Percentiles rank a stretch among this genome's conserved stretches.
These are phyloP conservation scores for Hapsidospora chrysogenum DNA, from an alignment of 495 filamentous ascomycete genomes.

Conservation along the genomic window DNA sequence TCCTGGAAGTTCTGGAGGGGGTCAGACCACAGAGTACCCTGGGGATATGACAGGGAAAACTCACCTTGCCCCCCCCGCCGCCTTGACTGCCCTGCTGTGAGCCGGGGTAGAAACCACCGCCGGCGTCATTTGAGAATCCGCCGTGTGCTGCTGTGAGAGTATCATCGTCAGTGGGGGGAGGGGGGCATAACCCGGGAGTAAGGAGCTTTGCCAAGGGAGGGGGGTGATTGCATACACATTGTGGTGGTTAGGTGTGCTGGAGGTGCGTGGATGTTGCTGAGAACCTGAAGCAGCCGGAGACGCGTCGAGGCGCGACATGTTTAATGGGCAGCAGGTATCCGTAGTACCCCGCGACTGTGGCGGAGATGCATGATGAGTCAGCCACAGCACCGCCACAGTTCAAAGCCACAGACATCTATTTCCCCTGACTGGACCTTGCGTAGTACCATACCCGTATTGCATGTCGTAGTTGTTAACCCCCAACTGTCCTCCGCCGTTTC, in stretches of 20 bases:
- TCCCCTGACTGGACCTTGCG: too few relatives aligned
- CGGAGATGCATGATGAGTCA: not conserved
- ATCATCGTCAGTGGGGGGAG: not conserved
- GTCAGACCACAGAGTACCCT: not conserved
- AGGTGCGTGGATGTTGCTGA: not conserved
- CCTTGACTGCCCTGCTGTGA: slow-evolving; percentile 27
- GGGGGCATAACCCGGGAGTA: not conserved
- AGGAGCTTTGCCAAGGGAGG: not conserved
- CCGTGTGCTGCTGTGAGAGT: slow-evolving; percentile 22
- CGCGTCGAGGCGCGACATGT: slow-evolving; percentile 2
- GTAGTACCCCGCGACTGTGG: not conserved
- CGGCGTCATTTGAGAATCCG: slow-evolving; percentile 22
- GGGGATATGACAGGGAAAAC: not conserved
- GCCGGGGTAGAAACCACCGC: slow-evolving; percentile 23
- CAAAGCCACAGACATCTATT: not conserved
- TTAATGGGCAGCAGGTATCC: not conserved
- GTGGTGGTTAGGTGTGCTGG: not conserved
- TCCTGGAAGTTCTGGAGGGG: slow-evolving; percentile 19
- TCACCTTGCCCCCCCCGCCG: slow-evolving; percentile 10
- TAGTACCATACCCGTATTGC: too few relatives aligned
- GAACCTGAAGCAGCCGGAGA: slow-evolving; percentile 1
- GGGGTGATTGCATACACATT: slow-evolving; percentile 1
- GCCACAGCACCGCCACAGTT: not conserved
- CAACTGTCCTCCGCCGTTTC: too few relatives aligned
- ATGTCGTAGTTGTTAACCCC: too few relatives aligned